phyloP scores from a whole-genome alignment of 2,329 filamentous ascomycete genomes.

The Lachnellula suecica region DNA sequence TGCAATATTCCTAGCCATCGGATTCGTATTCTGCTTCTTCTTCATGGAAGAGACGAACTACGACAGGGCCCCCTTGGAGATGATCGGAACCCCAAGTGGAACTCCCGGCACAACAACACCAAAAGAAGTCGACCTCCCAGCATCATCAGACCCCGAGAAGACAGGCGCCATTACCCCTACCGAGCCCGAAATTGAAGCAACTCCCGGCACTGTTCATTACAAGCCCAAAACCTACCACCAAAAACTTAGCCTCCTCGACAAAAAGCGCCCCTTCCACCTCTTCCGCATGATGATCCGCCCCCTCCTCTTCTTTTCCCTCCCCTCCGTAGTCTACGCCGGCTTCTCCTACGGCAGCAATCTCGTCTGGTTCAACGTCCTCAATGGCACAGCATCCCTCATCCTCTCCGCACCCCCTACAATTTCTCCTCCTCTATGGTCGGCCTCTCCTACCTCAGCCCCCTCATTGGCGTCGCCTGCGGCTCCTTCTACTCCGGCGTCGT shows the following conservation, averaged over 20 bases:
- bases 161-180: not conserved
- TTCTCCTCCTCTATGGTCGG: conserved; percentile 35
- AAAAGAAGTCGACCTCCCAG: conserved; percentile 7
- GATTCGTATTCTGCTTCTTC: conserved; percentile 53
- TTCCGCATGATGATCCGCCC: conserved; percentile 31
- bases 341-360: conserved; percentile 37
- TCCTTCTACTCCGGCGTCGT: conserved; percentile 30
- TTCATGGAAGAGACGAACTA: conserved; percentile 59
- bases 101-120: conserved; percentile 13
- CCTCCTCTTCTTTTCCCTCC: conserved; percentile 33
- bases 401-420: conserved; percentile 36
- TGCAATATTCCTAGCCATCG: conserved; percentile 50
- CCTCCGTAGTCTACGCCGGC: conserved; percentile 34
- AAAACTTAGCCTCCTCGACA: conserved; percentile 25
- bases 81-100: not conserved
- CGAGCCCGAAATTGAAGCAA: not conserved
- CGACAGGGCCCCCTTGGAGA: conserved; percentile 20
- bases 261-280: conserved; percentile 28
- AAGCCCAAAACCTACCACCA: conserved; percentile 27
- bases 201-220: conserved; percentile 8
- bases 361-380: conserved; percentile 37
- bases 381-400: conserved; percentile 34
- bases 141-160: conserved; percentile 19
- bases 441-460: conserved; percentile 31
- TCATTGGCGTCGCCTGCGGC: conserved; percentile 30